Percentiles rank a stretch among this genome's conserved stretches.
phyloP scores from a whole-genome alignment of 2,329 filamentous ascomycete species.

The Diaporthe sp. region DNA sequence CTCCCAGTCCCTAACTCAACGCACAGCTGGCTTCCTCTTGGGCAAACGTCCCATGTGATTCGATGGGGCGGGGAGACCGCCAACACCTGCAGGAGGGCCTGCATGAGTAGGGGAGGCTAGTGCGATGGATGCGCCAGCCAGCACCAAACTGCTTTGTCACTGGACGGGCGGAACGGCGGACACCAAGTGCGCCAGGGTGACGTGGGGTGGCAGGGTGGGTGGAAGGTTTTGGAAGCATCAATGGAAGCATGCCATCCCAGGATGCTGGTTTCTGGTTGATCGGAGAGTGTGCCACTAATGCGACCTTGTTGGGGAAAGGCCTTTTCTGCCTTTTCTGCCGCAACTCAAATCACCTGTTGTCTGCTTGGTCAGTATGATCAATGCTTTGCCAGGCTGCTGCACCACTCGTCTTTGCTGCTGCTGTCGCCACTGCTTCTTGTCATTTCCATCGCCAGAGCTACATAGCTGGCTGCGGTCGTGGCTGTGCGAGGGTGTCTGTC shows the following conservation, averaged over 20 bases:
- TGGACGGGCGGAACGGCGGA: not conserved
- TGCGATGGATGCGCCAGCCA: not conserved
- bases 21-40: not conserved
- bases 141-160: not conserved
- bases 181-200: not conserved
- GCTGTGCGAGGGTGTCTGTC: not conserved
- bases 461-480: not conserved
- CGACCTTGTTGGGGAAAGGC: slow-evolving; percentile 5
- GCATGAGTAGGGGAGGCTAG: slow-evolving; percentile 11
- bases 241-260: slow-evolving; percentile 22
- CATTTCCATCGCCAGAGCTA: not conserved
- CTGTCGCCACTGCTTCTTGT: not conserved
- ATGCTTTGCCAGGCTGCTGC: not conserved
- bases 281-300: slow-evolving; percentile 9
- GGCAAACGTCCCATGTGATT: not conserved
- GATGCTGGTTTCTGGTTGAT: slow-evolving; percentile 2
- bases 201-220: not conserved
- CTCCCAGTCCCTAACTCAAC: not conserved
- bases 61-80: slow-evolving; percentile 10
- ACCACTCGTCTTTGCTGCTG: not conserved
- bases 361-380: not conserved
- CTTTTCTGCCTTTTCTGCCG: not conserved
- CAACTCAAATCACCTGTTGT: not conserved
- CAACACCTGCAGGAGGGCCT: slow-evolving; percentile 11
- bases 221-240: slow-evolving; percentile 26